Evolutionary conservation across 805 yeast genomes (phyloP).

Genomic region (Kodamaea lidongshanica): DNA sequence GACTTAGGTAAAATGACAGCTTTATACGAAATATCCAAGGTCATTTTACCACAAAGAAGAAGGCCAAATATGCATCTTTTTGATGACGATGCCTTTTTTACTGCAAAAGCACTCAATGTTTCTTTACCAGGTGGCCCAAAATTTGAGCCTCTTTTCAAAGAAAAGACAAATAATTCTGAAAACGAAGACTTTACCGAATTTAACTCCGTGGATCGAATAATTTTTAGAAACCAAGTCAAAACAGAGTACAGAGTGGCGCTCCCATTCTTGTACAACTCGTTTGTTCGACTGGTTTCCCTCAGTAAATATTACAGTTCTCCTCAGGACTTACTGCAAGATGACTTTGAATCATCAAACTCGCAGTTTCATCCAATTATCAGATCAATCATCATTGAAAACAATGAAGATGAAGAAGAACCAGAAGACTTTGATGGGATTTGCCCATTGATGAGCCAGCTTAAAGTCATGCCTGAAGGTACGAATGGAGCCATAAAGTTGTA

Average conservation of each 20-base stretch:
- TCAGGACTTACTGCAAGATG: slow-evolving; percentile 42
- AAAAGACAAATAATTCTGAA: slow-evolving; percentile 49
- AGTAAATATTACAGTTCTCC: slow-evolving; percentile 63
- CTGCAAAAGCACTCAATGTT: slow-evolving; percentile 84
- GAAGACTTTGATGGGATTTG: slow-evolving; percentile 34
- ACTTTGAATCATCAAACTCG: slow-evolving; percentile 17
- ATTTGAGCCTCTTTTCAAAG: slow-evolving; percentile 79
- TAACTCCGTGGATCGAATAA: slow-evolving; percentile 80
- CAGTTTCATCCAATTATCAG: slow-evolving; percentile 43
- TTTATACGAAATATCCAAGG: slow-evolving; percentile 62
- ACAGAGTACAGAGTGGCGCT: slow-evolving; percentile 84
- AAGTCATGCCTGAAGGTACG: slow-evolving; percentile 37
- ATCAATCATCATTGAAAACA: slow-evolving; percentile 16
- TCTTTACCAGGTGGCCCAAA: slow-evolving; percentile 95
- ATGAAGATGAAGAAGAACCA: slow-evolving; percentile 32
- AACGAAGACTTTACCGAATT: slow-evolving; percentile 82
- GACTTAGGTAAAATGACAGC: slow-evolving; percentile 56
- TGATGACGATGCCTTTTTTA: slow-evolving; percentile 72
- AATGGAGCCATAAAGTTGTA: slow-evolving; percentile 56
- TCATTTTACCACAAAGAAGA: slow-evolving; percentile 54
- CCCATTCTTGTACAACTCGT: slow-evolving; percentile 77
- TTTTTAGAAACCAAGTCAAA: slow-evolving; percentile 67
- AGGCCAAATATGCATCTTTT: slow-evolving; percentile 45
- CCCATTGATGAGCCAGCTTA: slow-evolving; percentile 42
- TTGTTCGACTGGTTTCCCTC: slow-evolving; percentile 57